Evolutionary conservation across 306 rosid genomes (phyloP).

Genomic region (Quercus wislizeni): DNA sequence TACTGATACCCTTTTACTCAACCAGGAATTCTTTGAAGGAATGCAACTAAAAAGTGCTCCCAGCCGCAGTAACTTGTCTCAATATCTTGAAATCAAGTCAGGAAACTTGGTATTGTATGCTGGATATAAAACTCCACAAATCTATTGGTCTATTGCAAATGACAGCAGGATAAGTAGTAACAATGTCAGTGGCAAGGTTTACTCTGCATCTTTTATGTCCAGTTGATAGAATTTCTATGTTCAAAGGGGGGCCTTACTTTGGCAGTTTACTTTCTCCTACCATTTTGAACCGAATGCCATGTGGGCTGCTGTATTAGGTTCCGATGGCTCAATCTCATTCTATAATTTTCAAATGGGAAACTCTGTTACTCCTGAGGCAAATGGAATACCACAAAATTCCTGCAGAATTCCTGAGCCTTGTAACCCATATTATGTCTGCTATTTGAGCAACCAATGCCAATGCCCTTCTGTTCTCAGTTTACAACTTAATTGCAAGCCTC

Average conservation of each 20-base stretch:
- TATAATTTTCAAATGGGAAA: conserved; percentile 24
- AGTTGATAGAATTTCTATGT: conserved; percentile 35
- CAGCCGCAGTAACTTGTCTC: conserved; percentile 15
- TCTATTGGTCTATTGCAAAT: conserved; percentile 35
- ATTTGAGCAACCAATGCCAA: conserved; percentile 22
- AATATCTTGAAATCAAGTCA: conserved; percentile 27
- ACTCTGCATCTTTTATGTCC: conserved; percentile 18
- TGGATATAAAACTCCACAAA: conserved; percentile 31
- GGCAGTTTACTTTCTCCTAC: conserved; percentile 26
- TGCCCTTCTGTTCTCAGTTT: conserved; percentile 28
- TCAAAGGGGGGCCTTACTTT: conserved; percentile 16
- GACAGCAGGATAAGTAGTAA: conserved; percentile 25
- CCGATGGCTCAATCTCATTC: conserved; percentile 28
- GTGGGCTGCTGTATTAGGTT: conserved; percentile 34
- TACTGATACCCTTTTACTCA: conserved; percentile 35
- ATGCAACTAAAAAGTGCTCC: conserved; percentile 31
- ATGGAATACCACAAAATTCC: conserved; percentile 20
- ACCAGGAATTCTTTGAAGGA: conserved; percentile 32
- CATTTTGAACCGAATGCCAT: conserved; percentile 3
- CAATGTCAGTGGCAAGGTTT: conserved; percentile 21
- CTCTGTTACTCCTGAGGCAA: conserved; percentile 10
- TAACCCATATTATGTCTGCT: conserved; percentile 30
- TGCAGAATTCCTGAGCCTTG: conserved; percentile 44
- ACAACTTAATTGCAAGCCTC: conserved; percentile 22
- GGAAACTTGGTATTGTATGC: conserved; percentile 34